These are phyloP conservation scores for Vitis vinifera DNA, from an alignment of 164 flowering plant species.

Conservation along the genomic window ASM3070453v1 NC_081811.1:23745501-23746000, in stretches of 20 bases:
- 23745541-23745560: background rate
- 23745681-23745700: conserved; percentile 36
- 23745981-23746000: conserved; percentile 44
- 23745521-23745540: too few species aligned
- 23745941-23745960: conserved; percentile 33
- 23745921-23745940: conserved; percentile 54
- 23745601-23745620: conserved; percentile 14
- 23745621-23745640: conserved; percentile 16
- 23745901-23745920: conserved; percentile 46
- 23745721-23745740: conserved; percentile 44
- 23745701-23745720: conserved; percentile 47
- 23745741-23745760: conserved; percentile 16
- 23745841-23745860: conserved; percentile 40
- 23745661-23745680: conserved; percentile 40
- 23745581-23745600: conserved; percentile 1
- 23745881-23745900: conserved; percentile 33
- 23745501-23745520: too few species aligned
- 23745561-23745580: background rate
- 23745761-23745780: conserved; percentile 20
- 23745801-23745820: conserved; percentile 46
- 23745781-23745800: conserved; percentile 30
- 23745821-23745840: conserved; percentile 42
- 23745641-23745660: conserved; percentile 29
- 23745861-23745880: conserved; percentile 30
- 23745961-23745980: conserved; percentile 34